Base-by-base conservation (phyloP, 257 asterid genomes). In the Capsicum rhomboideum region DNA sequence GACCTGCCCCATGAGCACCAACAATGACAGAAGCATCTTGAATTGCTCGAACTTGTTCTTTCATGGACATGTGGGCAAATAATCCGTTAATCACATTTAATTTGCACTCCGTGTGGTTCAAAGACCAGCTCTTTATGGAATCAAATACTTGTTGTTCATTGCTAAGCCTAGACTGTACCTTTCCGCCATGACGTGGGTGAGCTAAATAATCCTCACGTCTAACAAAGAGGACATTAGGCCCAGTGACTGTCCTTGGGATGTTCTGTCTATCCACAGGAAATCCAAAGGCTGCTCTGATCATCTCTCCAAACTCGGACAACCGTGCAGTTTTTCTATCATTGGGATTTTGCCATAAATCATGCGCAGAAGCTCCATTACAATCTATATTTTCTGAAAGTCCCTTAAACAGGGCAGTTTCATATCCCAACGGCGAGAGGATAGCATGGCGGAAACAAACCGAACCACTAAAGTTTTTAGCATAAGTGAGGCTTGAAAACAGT, bases 1-100 rank as follows among this genome's bases (percentile, higher is more conserved):
- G 86, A 46, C 99, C 99, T 1, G 99, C 99, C n/a, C 99, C 99
- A 58, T 97, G 99, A 79, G 99, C 99, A 9, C 99, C 98, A 0
- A 94, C 56, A 29, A 97, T 93, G 46, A 97, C 98, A 0, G 89
- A 90, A 52, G 98, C 98, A 82, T 95, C 98, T 86, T 91, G 96
- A 75, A 97, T 95, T 63, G 97, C 97, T 71, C 92, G 90, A 67
- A 97, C 89, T 86, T 97, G 99, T 85, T 97, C 99, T 90, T 93
- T 97, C 98, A 97, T 95, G 52, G 94, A 83, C 99, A 95, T 95
- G 85, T 97, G 99, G 2, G 97, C 99, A 67, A 97, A 97, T n/a
- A 89, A 80, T 53, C 99, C 99, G 16, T 97, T 95, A 14, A 93
- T 88, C 14, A 97, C 85, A 16, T 91, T 93, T 49, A 95, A 34